Conservation (phyloP, 2,329 filamentous ascomycete species). For the Penicillium frequentans region DNA sequence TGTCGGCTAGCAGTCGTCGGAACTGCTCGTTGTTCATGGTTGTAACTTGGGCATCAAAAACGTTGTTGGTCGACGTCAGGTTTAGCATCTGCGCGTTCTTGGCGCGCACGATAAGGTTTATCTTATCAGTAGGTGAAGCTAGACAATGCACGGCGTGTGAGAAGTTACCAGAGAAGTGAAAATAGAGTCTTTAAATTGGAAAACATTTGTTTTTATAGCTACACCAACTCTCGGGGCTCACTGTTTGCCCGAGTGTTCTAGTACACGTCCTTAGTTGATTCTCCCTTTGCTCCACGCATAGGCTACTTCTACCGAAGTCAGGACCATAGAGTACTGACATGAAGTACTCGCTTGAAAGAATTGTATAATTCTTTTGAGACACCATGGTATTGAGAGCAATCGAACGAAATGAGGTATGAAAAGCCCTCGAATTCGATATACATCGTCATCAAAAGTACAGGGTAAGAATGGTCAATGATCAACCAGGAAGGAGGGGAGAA, state of each 20-base stretch:
- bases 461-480: not conserved
- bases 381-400: not conserved
- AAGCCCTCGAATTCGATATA: not conserved
- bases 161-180: not conserved
- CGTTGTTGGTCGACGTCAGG: conserved; percentile 14
- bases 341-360: not conserved
- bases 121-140: not conserved
- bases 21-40: conserved; percentile 96
- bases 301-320: not conserved
- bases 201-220: too few relatives aligned
- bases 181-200: too few relatives aligned
- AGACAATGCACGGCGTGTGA: not conserved
- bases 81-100: conserved; percentile 16
- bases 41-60: not conserved
- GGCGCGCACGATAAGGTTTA: conserved; percentile 14
- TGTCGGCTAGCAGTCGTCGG: conserved; percentile 70
- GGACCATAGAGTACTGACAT: not conserved
- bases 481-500: not conserved
- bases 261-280: too few relatives aligned
- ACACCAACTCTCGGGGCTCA: too few relatives aligned
- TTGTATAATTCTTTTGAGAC: not conserved
- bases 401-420: not conserved
- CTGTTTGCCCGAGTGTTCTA: too few relatives aligned
- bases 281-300: too few relatives aligned
- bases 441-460: not conserved